Evolutionary conservation across 116 monocot species (phyloP).

Genomic region (Iris pallida): DNA sequence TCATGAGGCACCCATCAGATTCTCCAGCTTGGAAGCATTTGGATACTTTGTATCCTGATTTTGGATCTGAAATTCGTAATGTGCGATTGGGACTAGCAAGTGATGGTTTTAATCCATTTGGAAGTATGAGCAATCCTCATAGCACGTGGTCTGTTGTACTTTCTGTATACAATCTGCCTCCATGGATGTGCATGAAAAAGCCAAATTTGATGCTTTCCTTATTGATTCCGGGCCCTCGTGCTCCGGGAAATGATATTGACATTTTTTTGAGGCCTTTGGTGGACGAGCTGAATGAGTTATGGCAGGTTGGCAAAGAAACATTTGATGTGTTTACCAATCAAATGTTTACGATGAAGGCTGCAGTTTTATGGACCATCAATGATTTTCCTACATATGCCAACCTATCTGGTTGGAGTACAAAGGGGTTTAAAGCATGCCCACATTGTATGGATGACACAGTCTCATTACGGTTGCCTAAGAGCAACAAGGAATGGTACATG

Average conservation of each 20-base stretch:
- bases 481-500: no score
- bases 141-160: not conserved
- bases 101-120: not conserved
- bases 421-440: no score
- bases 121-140: not conserved
- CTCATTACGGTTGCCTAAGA: no score
- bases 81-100: not conserved
- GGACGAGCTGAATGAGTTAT: no score
- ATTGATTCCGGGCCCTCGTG: not conserved
- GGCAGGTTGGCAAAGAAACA: no score
- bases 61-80: not conserved
- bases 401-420: no score
- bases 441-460: no score
- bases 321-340: no score
- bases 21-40: not conserved
- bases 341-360: no score
- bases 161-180: not conserved
- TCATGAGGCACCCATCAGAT: not conserved
- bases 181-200: not conserved
- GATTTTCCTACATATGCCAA: no score
- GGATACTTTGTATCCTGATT: constrained; percentile 1
- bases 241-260: not conserved
- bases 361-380: no score
- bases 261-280: not conserved
- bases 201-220: not conserved